Evolutionary conservation across 2,329 filamentous ascomycete genomes (phyloP), one percentile per base, ranked within the genome.

Genomic region (Cladosporium oxysporum): DNA sequence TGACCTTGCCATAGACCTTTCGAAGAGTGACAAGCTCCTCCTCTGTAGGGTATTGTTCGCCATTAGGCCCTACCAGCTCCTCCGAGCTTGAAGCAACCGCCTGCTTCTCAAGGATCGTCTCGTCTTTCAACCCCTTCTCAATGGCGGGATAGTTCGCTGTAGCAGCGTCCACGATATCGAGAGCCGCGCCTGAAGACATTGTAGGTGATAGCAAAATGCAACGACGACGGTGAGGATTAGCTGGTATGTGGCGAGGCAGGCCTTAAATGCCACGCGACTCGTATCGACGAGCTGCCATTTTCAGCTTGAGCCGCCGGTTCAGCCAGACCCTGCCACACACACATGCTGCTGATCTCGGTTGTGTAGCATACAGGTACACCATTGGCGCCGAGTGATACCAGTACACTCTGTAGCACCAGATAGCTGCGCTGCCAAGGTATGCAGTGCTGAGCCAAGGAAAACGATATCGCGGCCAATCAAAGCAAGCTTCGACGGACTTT

Each of bases 1-100:
- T 80, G 5, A 83, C 75, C 59, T 76, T 77, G 70, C 82, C 82
- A 53, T 79, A 77, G 18, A 83, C 77, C 66, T 80, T 79, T 65
- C 81, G 76, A 28, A 83, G 74, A 5, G 77, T 80, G 49, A 69
- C 72, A 67, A 76, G 74, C 68, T 83, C 81, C 47, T 81, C 78
- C 12, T 78, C 76, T 11, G 80, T 81, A 1, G 81, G 81, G 62
- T 74, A 73, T 18, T 79, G 72, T 14, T 72, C 75, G 64, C 74
- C 62, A 53, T 65, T 65, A 10, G 61, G 61, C 11, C 60, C 61
- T 10, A 33, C 21, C 35, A 63, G 18, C 21, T 47, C 50, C 14
- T 63, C 61, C 7, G 35, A 26, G 14, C n/a, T 44, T 11, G 61
- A 63, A 33, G 50, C 31, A 23, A 63, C 16, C n/a, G 61, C 23